Conservation (phyloP, 2,329 filamentous ascomycete species). For the Alternaria infectoria region DNA sequence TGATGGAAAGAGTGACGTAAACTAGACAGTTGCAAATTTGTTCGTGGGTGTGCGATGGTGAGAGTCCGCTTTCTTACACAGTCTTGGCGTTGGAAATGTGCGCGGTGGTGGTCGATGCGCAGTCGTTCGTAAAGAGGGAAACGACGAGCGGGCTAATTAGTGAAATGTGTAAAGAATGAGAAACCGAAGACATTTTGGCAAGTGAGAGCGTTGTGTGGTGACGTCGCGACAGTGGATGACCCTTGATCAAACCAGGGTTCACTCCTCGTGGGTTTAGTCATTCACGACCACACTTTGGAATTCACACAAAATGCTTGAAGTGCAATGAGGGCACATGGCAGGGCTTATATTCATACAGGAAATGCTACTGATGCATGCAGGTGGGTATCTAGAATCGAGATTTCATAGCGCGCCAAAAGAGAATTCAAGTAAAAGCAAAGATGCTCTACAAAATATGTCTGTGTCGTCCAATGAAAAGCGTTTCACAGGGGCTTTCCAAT, state of each 20-base stretch:
- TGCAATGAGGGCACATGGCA: background rate
- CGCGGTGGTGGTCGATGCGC: background rate
- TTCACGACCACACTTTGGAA: background rate
- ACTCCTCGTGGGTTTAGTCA: background rate
- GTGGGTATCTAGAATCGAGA: background rate
- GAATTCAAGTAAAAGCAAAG: background rate
- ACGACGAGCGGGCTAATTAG: background rate
- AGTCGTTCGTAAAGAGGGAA: background rate
- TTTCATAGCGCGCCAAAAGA: background rate
- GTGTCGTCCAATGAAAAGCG: background rate
- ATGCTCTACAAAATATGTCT: background rate
- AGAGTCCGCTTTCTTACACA: background rate
- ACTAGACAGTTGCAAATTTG: background rate
- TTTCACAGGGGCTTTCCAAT: background rate
- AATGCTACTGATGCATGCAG: background rate
- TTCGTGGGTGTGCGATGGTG: background rate
- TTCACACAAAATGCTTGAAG: background rate
- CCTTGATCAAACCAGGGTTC: slow-evolving; percentile 5
- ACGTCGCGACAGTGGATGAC: background rate
- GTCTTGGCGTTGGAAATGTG: background rate
- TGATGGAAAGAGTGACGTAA: background rate
- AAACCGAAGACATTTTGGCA: background rate
- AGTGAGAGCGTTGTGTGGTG: background rate
- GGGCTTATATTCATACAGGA: background rate
- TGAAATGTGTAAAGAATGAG: background rate